Conservation (phyloP, 352 stramenopile species). For the Pythium phragmiticola region DNA sequence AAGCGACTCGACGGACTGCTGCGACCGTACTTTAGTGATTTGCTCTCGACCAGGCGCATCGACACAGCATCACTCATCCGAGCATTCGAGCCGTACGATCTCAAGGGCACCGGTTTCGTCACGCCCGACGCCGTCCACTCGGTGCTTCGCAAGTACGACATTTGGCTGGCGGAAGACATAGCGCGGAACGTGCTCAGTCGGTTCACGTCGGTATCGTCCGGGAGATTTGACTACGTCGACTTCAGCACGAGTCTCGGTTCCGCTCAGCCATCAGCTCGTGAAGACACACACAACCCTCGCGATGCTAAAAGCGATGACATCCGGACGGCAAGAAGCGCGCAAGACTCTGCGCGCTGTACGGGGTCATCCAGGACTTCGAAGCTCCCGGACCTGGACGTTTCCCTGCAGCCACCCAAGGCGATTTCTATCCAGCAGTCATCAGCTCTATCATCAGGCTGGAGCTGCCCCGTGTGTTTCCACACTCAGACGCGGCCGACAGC, state of each 20-base stretch:
- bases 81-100: conserved; percentile 61
- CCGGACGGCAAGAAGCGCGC: not conserved
- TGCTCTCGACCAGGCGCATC: conserved; percentile 44
- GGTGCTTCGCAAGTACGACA: conserved; percentile 63
- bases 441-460: conserved; percentile 33
- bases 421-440: not conserved
- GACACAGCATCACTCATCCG: conserved; percentile 30
- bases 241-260: conserved; percentile 44
- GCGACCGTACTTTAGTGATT: conserved; percentile 45
- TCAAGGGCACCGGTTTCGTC: conserved; percentile 57
- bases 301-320: conserved; percentile 6
- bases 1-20: conserved; percentile 47
- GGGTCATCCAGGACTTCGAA: not conserved
- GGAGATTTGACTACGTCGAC: conserved; percentile 75
- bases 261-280: not conserved
- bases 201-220: conserved; percentile 42
- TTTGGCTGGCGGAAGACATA: conserved; percentile 46
- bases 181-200: conserved; percentile 41
- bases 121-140: conserved; percentile 58
- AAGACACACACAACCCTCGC: not conserved
- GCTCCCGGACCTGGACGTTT: conserved; percentile 6
- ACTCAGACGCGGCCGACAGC: conserved; percentile 46
- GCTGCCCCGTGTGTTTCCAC: conserved; percentile 71
- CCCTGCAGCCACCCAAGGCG: not conserved
- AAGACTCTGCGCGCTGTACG: not conserved